Evolutionary conservation across 164 flowering plant species (phyloP), one percentile per base, ranked within the genome.

Genomic region (Macadamia tetraphylla): DNA sequence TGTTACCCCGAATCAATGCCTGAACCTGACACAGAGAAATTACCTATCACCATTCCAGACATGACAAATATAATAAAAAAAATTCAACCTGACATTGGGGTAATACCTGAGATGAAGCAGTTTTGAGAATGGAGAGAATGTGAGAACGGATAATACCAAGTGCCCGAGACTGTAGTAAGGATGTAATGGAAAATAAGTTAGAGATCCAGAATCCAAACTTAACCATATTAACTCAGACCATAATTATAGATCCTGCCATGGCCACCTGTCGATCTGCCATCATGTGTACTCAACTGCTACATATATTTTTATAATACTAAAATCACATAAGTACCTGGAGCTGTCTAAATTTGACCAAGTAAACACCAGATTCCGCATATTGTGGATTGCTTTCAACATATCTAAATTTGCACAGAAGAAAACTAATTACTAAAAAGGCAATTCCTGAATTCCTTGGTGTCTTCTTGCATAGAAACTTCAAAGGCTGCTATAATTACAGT

Each of bases 381-480:
- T 94, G 99, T 32, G 96, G 94, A 82, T 92, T 94, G 77, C 80
- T 84, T 72, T 92, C 97, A 66, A 92, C 94, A 86, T 90, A 94
- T 82, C 99, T 94, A 74, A 52, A 71, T 57, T 63, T 53, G 51
- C 67, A 67, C 59, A 48, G 10, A 13, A 15, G 23, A 62, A 63
- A 62, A 67, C 32, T 0, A 58, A 57, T 62, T 35, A 70, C 53
- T 35, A 62, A 29, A 59, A 53, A 35, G 6, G 63, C 46, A 23
- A 23, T 32, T 40, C 17, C 23, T 11, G 11, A 58, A 31, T 15
- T 11, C 17, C 10, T 29, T 17, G 29, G 6, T 60, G 1, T 18
- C 40, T 32, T 44, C 11, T 11, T 32, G 12, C 6, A 17, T 6
- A 23, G 12, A 15, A 76, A 60, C 8, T 68, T 60, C 42, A 43